Percentiles rank a stretch among this genome's conserved stretches.
These are phyloP conservation scores for Aspergillus bertholletiae DNA, from an alignment of 495 filamentous ascomycete species.

Conservation along the genomic window DNA sequence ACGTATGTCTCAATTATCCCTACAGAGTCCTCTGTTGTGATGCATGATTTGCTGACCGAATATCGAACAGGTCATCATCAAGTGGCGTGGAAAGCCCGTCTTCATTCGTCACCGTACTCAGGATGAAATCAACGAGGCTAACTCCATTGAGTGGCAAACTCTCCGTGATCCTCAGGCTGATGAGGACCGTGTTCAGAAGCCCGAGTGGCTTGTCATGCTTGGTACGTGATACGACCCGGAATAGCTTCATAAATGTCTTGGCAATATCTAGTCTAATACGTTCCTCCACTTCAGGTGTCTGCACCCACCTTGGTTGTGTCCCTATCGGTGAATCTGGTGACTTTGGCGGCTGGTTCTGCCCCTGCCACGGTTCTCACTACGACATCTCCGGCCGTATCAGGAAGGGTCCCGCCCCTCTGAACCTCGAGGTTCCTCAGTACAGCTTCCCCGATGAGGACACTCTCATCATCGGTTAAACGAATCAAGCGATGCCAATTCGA, in stretches of 20 bases:
- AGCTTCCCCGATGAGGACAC: slow-evolving; percentile 76
- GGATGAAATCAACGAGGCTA: slow-evolving; percentile 81
- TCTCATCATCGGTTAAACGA: slow-evolving; percentile 72
- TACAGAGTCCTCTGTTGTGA: background rate
- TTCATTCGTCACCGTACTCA: slow-evolving; percentile 98
- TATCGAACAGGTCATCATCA: slow-evolving; percentile 82
- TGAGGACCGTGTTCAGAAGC: slow-evolving; percentile 90
- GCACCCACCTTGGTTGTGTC: slow-evolving; percentile 98
- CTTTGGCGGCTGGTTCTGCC: slow-evolving; percentile 99
- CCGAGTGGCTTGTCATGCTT: slow-evolving; percentile 99
- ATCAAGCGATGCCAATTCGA: slow-evolving; percentile 19
- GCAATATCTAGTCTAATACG: slow-evolving; percentile 6
- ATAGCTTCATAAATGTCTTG: slow-evolving; percentile 5
- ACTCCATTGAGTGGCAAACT: slow-evolving; percentile 66
- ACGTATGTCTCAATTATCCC: slow-evolving; percentile 57
- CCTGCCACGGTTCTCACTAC: slow-evolving; percentile 99
- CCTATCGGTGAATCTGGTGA: slow-evolving; percentile 98
- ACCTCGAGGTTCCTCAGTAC: slow-evolving; percentile 92
- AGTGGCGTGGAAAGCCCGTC: slow-evolving; percentile 99
- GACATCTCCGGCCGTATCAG: slow-evolving; percentile 96
- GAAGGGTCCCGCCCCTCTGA: slow-evolving; percentile 93
- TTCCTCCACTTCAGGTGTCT: slow-evolving; percentile 64
- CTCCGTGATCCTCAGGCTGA: slow-evolving; percentile 92
- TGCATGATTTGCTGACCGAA: background rate
- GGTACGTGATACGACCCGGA: slow-evolving; percentile 50